Conservation (phyloP, 129 eudicot genomes). For the Lactuca saligna region DNA sequence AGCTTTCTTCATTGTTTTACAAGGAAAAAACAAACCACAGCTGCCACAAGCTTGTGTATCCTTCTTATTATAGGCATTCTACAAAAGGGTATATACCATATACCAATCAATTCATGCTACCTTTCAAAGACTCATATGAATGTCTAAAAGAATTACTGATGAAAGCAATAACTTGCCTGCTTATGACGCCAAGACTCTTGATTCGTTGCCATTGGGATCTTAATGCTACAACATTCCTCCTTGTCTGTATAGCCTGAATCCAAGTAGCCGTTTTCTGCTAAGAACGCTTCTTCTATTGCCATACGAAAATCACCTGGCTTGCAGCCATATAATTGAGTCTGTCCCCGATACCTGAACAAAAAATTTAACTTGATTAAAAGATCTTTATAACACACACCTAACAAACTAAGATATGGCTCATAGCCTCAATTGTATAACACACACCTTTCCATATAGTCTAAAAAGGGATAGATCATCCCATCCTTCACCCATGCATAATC, state of each 20-base stretch:
- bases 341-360: constrained; percentile 71
- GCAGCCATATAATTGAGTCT: constrained; percentile 77
- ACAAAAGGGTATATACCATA: constrained; percentile 10
- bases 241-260: constrained; percentile 22
- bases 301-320: constrained; percentile 63
- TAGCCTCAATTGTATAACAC: constrained; percentile 12
- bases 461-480: constrained; percentile 84
- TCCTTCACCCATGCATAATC: constrained; percentile 96
- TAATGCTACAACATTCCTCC: constrained; percentile 7
- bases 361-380: not conserved
- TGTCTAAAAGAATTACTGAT: not conserved
- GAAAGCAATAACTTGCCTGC: constrained; percentile 21
- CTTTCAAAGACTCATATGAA: not conserved
- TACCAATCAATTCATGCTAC: not conserved
- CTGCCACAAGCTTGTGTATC: constrained; percentile 51
- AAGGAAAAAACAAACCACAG: constrained; percentile 50
- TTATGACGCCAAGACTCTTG: constrained; percentile 15
- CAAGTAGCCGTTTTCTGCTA: constrained; percentile 57
- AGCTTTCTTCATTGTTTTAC: constrained; percentile 46
- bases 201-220: constrained; percentile 11
- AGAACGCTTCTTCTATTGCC: constrained; percentile 88
- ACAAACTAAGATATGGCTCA: not conserved
- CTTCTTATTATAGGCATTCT: constrained; percentile 45
- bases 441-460: constrained; percentile 72
- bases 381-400: not conserved